phyloP scores from a whole-genome alignment of 306 rosid genomes.

The Rosa rugosa region DNA sequence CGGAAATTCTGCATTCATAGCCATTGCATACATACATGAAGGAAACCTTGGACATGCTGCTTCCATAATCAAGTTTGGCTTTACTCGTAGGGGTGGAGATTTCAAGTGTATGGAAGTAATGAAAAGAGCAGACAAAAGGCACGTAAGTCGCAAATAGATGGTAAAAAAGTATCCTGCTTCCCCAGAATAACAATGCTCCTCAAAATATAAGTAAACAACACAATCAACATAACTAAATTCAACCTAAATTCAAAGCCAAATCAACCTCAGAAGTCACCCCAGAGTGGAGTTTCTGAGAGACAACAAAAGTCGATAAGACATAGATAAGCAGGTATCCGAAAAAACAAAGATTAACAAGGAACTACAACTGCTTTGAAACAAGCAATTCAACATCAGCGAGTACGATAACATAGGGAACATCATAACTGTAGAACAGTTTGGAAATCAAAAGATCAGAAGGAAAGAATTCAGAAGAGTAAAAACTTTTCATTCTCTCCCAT shows the following conservation, averaged over 20 bases:
- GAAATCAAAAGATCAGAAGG: not conserved
- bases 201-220: not conserved
- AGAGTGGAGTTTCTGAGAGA: not conserved
- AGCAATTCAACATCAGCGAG: not conserved
- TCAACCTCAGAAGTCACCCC: not conserved
- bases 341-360: not conserved
- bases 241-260: not conserved
- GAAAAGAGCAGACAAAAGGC: no score
- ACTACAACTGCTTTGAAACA: not conserved
- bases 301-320: not conserved
- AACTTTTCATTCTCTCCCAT: slow-evolving; percentile 34
- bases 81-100: no score
- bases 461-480: not conserved
- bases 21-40: no score
- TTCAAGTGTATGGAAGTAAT: no score
- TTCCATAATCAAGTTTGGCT: no score
- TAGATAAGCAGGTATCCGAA: not conserved
- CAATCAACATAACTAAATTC: not conserved
- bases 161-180: not conserved
- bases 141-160: no score
- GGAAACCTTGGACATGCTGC: no score
- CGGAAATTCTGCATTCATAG: no score
- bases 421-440: not conserved
- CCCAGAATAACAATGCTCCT: not conserved
- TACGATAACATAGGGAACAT: not conserved